Percentiles rank a stretch among this genome's conserved stretches.
phyloP scores from a whole-genome alignment of 305 asterid genomes.

The Fraxinus sp. region DNA sequence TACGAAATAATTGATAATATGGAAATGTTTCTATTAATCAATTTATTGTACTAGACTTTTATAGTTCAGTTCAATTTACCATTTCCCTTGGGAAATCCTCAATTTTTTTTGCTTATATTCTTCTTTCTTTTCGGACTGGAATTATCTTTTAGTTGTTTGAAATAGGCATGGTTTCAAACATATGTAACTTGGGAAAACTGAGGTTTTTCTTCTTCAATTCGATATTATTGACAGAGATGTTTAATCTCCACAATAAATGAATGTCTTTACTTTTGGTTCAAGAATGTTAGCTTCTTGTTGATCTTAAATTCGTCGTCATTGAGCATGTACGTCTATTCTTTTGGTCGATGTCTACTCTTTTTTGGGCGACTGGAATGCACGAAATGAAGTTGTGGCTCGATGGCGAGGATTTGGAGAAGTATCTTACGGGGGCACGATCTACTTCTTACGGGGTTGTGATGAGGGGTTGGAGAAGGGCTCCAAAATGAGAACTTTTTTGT shows the following conservation, averaged over 20 bases:
- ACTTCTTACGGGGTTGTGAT: not conserved
- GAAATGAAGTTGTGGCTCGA: not conserved
- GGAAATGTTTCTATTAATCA: constrained; percentile 21
- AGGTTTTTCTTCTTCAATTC: not conserved
- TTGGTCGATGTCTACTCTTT: not conserved
- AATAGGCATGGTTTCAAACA: not conserved
- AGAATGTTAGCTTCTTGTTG: not conserved
- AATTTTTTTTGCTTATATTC: not conserved
- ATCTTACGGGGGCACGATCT: not conserved
- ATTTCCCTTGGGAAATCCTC: not conserved
- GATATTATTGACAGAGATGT: not conserved
- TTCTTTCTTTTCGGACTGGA: not conserved
- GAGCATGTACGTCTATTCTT: not conserved
- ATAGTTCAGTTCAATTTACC: constrained; percentile 3
- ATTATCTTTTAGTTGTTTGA: not conserved
- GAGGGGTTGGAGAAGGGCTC: not conserved
- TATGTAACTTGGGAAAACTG: not conserved
- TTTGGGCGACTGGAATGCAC: not conserved
- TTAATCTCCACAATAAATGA: not conserved
- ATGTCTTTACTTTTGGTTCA: not conserved
- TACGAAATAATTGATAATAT: constrained; percentile 35
- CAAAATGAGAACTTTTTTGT: not conserved
- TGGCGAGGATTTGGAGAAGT: not conserved
- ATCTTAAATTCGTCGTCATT: not conserved
- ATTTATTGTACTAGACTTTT: constrained; percentile 45